A percentile compares a stretch with the other conserved stretches of the same genome.
Conservation (phyloP, 129 eudicot genomes). For the Pittosporum tobira region DNA sequence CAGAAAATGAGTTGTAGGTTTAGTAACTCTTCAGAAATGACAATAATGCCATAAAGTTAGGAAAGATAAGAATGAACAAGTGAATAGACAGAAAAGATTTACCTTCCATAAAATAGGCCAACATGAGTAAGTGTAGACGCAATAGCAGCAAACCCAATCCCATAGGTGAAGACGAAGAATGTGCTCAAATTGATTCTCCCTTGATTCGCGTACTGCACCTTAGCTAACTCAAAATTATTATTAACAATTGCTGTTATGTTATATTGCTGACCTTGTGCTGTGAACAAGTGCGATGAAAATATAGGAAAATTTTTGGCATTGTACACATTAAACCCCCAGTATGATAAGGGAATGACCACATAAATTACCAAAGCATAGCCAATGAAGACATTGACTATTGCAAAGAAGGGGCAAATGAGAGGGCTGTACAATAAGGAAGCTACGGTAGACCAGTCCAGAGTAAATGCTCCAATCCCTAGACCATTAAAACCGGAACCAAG, state of each 20-base stretch:
- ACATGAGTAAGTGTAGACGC: slow-evolving; percentile 66
- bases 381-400: slow-evolving; percentile 48
- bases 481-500: slow-evolving; percentile 67
- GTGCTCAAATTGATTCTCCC: slow-evolving; percentile 51
- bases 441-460: slow-evolving; percentile 66
- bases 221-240: slow-evolving; percentile 40
- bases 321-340: slow-evolving; percentile 61
- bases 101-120: slow-evolving; percentile 67
- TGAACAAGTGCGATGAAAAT: slow-evolving; percentile 43
- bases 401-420: slow-evolving; percentile 64
- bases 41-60: neutral
- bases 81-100: slow-evolving; percentile 6
- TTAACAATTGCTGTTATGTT: slow-evolving; percentile 42
- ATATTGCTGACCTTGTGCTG: slow-evolving; percentile 37
- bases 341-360: slow-evolving; percentile 43
- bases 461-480: slow-evolving; percentile 54
- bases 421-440: slow-evolving; percentile 61
- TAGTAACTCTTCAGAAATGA: too few relatives aligned
- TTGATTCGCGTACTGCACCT: slow-evolving; percentile 31
- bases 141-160: slow-evolving; percentile 69
- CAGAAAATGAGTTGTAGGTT: too few relatives aligned
- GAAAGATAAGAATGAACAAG: neutral
- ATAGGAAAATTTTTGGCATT: slow-evolving; percentile 50
- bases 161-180: slow-evolving; percentile 63
- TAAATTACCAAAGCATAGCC: slow-evolving; percentile 51